Evolutionary conservation across 2,329 filamentous ascomycete genomes (phyloP).

Genomic region (Didymellaceae sp.): DNA sequence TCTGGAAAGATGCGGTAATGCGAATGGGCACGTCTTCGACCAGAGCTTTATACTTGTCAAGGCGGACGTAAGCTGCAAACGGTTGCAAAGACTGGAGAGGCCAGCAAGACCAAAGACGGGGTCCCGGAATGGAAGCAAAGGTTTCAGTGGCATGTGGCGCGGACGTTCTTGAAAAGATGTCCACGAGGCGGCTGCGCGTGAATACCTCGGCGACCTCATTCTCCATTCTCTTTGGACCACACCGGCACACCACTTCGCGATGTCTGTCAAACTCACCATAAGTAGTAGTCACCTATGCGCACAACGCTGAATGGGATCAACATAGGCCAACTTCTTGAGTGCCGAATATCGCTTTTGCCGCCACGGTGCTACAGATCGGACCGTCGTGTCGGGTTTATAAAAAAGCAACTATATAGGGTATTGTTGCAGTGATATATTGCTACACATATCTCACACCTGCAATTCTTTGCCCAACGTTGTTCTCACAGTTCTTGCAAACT

Average conservation of each 20-base stretch:
- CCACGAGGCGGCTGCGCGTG: background rate
- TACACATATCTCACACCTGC: background rate
- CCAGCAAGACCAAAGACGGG: constrained; percentile 21
- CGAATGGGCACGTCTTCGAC: constrained; percentile 48
- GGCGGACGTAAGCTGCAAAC: constrained; percentile 47
- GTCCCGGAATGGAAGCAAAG: constrained; percentile 17
- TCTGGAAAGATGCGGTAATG: constrained; percentile 47
- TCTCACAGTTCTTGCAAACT: background rate
- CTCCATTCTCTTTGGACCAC: too few relatives aligned
- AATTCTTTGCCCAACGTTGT: too few relatives aligned
- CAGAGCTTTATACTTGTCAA: constrained; percentile 48
- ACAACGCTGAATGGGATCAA: background rate
- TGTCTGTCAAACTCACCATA: background rate
- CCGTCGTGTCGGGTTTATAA: background rate
- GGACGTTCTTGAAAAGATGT: background rate
- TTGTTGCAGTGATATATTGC: background rate
- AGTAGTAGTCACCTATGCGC: background rate
- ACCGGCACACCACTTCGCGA: too few relatives aligned
- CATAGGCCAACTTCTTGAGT: background rate
- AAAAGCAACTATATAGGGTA: background rate
- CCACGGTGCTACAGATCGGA: constrained; percentile 16
- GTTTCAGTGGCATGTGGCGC: constrained; percentile 25
- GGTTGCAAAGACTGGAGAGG: constrained; percentile 34
- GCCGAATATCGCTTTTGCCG: constrained; percentile 6
- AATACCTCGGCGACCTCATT: constrained; percentile 5